phyloP scores from a whole-genome alignment of 2,329 filamentous ascomycete genomes.

The Beauveria australis region DNA sequence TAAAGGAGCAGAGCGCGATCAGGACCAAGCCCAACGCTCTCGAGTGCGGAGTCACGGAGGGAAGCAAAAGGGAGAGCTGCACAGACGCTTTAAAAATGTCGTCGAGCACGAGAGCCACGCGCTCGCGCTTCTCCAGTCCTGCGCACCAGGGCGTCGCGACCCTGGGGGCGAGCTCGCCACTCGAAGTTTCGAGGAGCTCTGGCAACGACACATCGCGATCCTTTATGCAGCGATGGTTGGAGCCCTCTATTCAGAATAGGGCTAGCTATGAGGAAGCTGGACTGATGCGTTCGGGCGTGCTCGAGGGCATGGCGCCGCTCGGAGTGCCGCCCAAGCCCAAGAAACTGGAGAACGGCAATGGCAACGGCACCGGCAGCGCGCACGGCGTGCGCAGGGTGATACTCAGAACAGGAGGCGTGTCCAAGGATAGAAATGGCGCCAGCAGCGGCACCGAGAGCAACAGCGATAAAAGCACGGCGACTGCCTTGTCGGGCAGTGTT shows the following conservation, averaged over 20 bases:
- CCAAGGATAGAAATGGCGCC: slow-evolving; percentile 17
- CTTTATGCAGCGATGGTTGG: slow-evolving; percentile 51
- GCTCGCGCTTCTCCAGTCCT: slow-evolving; percentile 52
- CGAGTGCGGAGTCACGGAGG: neutral
- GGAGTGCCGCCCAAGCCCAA: slow-evolving; percentile 60
- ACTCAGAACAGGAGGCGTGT: slow-evolving; percentile 28
- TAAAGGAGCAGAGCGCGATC: neutral
- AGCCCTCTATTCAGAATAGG: slow-evolving; percentile 50
- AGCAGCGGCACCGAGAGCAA: slow-evolving; percentile 18
- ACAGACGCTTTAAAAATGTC: slow-evolving; percentile 25
- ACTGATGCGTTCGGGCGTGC: slow-evolving; percentile 63
- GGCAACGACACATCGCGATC: slow-evolving; percentile 32
- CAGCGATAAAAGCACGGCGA: neutral
- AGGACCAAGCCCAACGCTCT: neutral
- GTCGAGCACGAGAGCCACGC: slow-evolving; percentile 39
- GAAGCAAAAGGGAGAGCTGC: slow-evolving; percentile 13
- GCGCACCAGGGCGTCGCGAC: slow-evolving; percentile 21
- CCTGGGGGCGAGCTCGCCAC: slow-evolving; percentile 20
- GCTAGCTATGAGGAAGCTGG: slow-evolving; percentile 74
- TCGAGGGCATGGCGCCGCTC: slow-evolving; percentile 77
- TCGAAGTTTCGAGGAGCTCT: slow-evolving; percentile 30
- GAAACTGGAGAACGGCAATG: slow-evolving; percentile 24
- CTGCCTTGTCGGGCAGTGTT: slow-evolving; percentile 7
- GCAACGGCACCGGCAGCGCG: slow-evolving; percentile 5
- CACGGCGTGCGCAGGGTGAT: slow-evolving; percentile 36